Conservation (phyloP, 257 asterid species). For the Lavandula angustifolia region DNA sequence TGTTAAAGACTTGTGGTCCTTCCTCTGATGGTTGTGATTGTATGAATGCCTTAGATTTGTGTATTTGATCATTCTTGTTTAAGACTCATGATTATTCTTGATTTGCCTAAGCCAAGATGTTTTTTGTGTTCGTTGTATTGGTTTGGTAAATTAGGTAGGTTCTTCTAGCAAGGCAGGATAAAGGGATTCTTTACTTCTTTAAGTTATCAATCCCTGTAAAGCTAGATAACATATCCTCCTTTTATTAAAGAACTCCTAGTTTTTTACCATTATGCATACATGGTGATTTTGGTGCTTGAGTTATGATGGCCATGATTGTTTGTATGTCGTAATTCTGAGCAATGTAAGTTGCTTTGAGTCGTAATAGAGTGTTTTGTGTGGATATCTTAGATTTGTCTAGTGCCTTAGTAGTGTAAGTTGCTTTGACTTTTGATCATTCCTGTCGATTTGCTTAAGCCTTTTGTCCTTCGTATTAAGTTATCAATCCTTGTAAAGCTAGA, state of each 20-base stretch:
- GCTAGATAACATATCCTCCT: neutral
- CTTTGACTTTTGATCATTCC: neutral
- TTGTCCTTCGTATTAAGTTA: too few relatives aligned
- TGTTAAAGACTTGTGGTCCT: too few relatives aligned
- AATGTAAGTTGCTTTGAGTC: too few relatives aligned
- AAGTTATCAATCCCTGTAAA: neutral
- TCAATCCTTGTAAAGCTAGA: neutral
- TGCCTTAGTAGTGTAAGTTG: neutral
- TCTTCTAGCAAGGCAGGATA: neutral
- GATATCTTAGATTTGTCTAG: neutral
- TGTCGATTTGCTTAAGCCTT: constrained; percentile 6
- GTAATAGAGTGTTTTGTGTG: too few relatives aligned
- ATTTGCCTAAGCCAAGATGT: neutral
- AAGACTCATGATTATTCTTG: constrained; percentile 2
- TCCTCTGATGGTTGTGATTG: neutral
- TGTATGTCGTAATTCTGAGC: too few relatives aligned
- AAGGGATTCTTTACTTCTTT: neutral
- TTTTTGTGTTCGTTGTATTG: neutral
- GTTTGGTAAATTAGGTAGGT: constrained; percentile 10
- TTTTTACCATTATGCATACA: neutral
- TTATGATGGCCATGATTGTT: constrained; percentile 1
- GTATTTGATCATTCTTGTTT: neutral
- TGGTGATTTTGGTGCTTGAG: neutral
- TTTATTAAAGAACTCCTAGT: neutral
- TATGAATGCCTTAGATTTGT: neutral